These are phyloP conservation scores for Ophiostoma montium DNA, from an alignment of 2,329 filamentous ascomycete species.

Conservation along the genomic window DNA sequence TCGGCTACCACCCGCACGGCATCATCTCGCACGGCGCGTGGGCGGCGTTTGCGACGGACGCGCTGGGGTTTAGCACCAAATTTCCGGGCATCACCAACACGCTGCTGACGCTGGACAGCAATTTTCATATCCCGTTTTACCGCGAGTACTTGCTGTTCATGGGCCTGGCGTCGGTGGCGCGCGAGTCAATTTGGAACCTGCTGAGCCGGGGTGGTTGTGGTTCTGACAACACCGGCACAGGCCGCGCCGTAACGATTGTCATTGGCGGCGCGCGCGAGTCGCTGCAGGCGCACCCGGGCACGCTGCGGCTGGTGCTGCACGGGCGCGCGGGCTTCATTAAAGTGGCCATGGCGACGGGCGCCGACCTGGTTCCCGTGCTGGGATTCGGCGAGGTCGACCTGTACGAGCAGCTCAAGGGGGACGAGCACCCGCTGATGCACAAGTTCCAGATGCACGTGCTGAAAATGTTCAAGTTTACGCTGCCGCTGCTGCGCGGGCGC, in stretches of 20 bases:
- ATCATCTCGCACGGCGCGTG: slow-evolving; percentile 97
- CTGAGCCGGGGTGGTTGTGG: slow-evolving; percentile 74
- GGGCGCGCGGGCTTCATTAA: slow-evolving; percentile 88
- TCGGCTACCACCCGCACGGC: slow-evolving; percentile 89
- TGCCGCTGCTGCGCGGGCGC: slow-evolving; percentile 78
- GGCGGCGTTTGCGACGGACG: slow-evolving; percentile 80
- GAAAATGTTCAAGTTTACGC: slow-evolving; percentile 77
- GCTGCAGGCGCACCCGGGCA: slow-evolving; percentile 70
- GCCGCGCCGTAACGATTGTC: slow-evolving; percentile 92
- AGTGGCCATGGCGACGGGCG: slow-evolving; percentile 80
- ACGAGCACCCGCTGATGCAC: slow-evolving; percentile 65
- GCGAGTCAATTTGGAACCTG: slow-evolving; percentile 81
- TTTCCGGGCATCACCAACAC: slow-evolving; percentile 95
- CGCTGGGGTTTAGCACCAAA: slow-evolving; percentile 69
- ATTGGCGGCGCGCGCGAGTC: slow-evolving; percentile 86
- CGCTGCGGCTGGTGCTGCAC: slow-evolving; percentile 63
- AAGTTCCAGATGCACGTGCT: slow-evolving; percentile 73
- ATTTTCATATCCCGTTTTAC: slow-evolving; percentile 88
- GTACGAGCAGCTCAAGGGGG: slow-evolving; percentile 75
- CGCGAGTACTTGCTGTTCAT: slow-evolving; percentile 85
- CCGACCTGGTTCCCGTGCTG: slow-evolving; percentile 83
- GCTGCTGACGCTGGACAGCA: slow-evolving; percentile 83
- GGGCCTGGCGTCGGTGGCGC: slow-evolving; percentile 78
- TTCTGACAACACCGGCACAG: slow-evolving; percentile 66
- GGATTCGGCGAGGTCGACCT: slow-evolving; percentile 93